Percentiles rank a stretch among this genome's conserved stretches.
phyloP scores from a whole-genome alignment of 768 basidiomycete genomes.

The Exsudoporus frostii region DNA sequence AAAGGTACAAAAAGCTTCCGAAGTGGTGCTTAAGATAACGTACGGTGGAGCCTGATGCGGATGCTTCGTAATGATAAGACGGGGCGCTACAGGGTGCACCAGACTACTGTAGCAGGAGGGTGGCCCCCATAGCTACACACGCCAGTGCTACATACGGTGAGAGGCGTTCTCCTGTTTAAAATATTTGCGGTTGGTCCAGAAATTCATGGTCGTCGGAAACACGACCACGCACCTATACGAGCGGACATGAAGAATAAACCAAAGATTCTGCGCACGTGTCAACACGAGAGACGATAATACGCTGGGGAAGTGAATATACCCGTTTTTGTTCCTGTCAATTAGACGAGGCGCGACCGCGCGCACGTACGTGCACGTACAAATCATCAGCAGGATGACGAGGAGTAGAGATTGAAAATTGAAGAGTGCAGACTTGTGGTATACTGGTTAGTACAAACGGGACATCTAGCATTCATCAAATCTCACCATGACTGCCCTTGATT shows the following conservation, averaged over 20 bases:
- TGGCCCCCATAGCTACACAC: constrained; percentile 88
- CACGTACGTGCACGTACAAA: constrained; percentile 97
- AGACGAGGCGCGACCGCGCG: constrained; percentile 86
- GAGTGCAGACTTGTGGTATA: constrained; percentile 70
- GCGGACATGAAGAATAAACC: constrained; percentile 96
- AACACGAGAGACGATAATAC: not conserved
- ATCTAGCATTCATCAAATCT: not conserved
- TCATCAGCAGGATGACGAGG: constrained; percentile 86
- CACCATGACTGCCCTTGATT: constrained; percentile 15
- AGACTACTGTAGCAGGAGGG: constrained; percentile 49
- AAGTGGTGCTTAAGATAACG: not conserved
- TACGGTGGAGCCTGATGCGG: not conserved
- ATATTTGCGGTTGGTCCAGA: not conserved
- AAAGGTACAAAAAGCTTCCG: not conserved
- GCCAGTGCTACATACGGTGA: constrained; percentile 95
- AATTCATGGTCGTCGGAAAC: not conserved
- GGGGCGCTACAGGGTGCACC: not conserved
- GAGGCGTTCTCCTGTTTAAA: constrained; percentile 77
- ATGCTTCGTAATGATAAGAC: not conserved
- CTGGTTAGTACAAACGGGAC: not conserved
- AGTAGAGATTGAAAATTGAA: constrained; percentile 98
- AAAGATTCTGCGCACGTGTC: constrained; percentile 57
- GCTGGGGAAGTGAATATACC: constrained; percentile 46
- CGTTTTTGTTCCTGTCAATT: constrained; percentile 91
- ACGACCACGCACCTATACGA: constrained; percentile 71